Conservation (phyloP, 2,329 filamentous ascomycete genomes). For the Paracamarosporium sp. region DNA sequence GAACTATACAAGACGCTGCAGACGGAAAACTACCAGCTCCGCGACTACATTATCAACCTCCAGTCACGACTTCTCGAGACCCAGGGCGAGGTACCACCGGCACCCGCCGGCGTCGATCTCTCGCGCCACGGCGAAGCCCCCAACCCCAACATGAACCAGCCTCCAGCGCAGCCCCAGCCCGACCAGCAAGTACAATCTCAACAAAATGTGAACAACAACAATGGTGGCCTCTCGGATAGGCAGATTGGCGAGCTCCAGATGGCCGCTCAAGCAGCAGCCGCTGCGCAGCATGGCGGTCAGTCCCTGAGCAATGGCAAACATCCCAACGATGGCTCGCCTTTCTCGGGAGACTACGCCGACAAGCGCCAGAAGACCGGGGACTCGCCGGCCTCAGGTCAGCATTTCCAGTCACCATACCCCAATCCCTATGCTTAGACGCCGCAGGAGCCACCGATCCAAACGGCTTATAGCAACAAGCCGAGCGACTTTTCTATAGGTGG, state of each 20-base stretch:
- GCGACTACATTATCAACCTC: slow-evolving; percentile 90
- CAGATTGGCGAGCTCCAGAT: slow-evolving; percentile 48
- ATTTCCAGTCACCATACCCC: slow-evolving; percentile 27
- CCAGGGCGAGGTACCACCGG: slow-evolving; percentile 82
- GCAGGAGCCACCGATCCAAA: slow-evolving; percentile 26
- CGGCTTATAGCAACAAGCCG: slow-evolving; percentile 10
- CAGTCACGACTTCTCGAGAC: slow-evolving; percentile 86
- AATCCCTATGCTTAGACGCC: slow-evolving; percentile 40
- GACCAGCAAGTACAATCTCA: slow-evolving; percentile 29
- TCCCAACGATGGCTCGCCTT: slow-evolving; percentile 38
- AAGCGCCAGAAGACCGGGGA: slow-evolving; percentile 45
- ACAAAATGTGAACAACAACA: slow-evolving; percentile 32
- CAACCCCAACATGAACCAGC: slow-evolving; percentile 29
- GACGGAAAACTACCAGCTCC: slow-evolving; percentile 85
- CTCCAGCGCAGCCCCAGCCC: slow-evolving; percentile 20
- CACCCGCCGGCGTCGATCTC: slow-evolving; percentile 81
- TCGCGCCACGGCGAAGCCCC: slow-evolving; percentile 52
- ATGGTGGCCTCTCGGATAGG: slow-evolving; percentile 43
- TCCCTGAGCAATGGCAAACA: slow-evolving; percentile 41
- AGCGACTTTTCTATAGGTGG: not conserved
- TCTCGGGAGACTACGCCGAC: slow-evolving; percentile 38
- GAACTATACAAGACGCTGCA: slow-evolving; percentile 81
- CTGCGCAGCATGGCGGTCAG: slow-evolving; percentile 41
- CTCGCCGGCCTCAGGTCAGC: slow-evolving; percentile 42
- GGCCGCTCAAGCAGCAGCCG: slow-evolving; percentile 45